Evolutionary conservation across 495 filamentous ascomycete genomes (phyloP), one percentile per base, ranked within the genome.

Genomic region (Xylaria acuta): DNA sequence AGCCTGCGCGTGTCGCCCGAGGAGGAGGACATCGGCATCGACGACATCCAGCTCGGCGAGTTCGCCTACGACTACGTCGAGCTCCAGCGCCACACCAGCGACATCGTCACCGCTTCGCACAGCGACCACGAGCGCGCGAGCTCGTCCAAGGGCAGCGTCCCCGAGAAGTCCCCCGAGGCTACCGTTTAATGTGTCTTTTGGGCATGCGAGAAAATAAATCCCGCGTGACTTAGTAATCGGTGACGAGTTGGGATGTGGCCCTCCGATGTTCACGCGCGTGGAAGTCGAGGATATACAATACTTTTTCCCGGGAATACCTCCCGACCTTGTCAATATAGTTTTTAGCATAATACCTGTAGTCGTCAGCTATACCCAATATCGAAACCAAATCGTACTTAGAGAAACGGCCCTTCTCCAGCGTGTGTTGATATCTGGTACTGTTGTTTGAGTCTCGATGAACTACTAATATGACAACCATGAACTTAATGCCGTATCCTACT

Each of bases 61-160:
- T 94, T 93, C 84, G 92, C 92, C 53, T 94, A 94, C 77, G 92
- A 94, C 81, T 94, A 93, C 76, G 92, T 94, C 74, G 92, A 94
- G 83, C 80, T 93, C 67, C 88, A 86, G 63, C 90, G 92, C 74
- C 91, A 94, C 68, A 88, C 93, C 64, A 83, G 87, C 74, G 85
- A 86, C 67, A 65, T 74, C 68, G 38, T 74, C 3, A 4, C 53
- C 2, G n/a, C 66, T 25, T 14, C 14, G 59, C 64, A 65, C 5
- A 25, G 64, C 64, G 67, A 73, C 41, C 9, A 72, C 67, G 96
- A 96, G 81, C 89, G 90, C 66, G 88, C 94, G 45, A 82, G 81
- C 53, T 89, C 92, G 70, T 94, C 92, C 79, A 87, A 86, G 78
- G 94, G 92, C 73, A 79, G 76, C 41, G 73, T 78, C 20, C 74